phyloP scores from a whole-genome alignment of 1,284 basidiomycete species.

The Ganoderma meredithae region DNA sequence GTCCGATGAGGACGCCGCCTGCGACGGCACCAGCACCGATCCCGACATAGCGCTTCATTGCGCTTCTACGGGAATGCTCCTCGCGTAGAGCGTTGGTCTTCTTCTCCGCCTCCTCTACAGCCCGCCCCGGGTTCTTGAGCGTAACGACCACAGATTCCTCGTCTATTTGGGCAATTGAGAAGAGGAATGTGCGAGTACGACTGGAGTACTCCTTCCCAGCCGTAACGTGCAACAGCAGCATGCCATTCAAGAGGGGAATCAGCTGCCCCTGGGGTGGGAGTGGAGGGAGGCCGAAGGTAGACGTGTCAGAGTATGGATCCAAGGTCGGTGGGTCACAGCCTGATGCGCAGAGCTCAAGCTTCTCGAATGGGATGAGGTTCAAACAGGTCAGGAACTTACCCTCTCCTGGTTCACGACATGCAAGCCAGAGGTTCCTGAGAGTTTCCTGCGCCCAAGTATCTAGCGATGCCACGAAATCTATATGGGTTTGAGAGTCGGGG shows the following conservation, averaged over 20 bases:
- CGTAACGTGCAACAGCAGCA: constrained; percentile 60
- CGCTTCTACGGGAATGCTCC: constrained; percentile 52
- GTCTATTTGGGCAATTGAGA: constrained; percentile 49
- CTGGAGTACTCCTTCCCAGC: constrained; percentile 58
- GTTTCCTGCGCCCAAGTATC: constrained; percentile 56
- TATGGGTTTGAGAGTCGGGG: constrained; percentile 33
- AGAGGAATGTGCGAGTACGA: constrained; percentile 58
- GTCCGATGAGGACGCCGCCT: constrained; percentile 62
- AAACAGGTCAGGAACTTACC: constrained; percentile 39
- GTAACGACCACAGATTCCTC: constrained; percentile 54
- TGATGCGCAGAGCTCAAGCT: not conserved
- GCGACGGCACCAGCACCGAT: constrained; percentile 61
- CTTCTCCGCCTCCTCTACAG: constrained; percentile 53
- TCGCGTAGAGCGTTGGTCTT: constrained; percentile 50
- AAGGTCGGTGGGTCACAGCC: constrained; percentile 14
- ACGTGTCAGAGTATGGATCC: constrained; percentile 53
- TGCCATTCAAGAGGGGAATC: constrained; percentile 52
- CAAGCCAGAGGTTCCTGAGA: constrained; percentile 53
- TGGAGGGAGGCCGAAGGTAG: constrained; percentile 48
- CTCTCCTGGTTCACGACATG: constrained; percentile 54
- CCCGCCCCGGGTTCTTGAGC: constrained; percentile 57
- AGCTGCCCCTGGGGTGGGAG: constrained; percentile 48
- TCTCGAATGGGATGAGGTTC: not conserved
- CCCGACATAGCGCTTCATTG: constrained; percentile 53
- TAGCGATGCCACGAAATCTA: constrained; percentile 47